Evolutionary conservation across 805 yeast genomes (phyloP), one percentile per base, ranked within the genome.

Genomic region (Metschnikowia noctiluminum): DNA sequence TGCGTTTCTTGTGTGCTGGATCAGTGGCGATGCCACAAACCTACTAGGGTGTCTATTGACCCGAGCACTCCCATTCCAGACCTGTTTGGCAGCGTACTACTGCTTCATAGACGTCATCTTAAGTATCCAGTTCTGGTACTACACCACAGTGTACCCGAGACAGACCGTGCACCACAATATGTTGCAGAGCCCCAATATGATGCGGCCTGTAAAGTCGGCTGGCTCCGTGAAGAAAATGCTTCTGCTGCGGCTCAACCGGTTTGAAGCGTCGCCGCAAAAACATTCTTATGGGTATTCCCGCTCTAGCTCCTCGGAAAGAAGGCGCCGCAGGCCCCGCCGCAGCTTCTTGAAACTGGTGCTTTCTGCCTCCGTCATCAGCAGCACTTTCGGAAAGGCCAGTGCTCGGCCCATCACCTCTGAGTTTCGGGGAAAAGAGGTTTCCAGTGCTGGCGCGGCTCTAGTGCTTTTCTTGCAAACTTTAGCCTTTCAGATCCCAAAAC

Each of bases 51-150:
- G 96, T 52, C 50, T 87, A 0, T 62, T 89, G 41, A 89, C 96
- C 0, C 63, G 79, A 7, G 97, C 91, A 52, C 70, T 89, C 41
- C 81, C 85, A n/a, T 91, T 90, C 66, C 97, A 90, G 62, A 77
- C 82, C 10, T 69, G 82, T 21, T 69, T 90, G 14, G 88, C 95
- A 0, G 50, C 78, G 2, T 91, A 91, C 66, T 90, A 87, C 62
- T 71, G 92, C 48, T 55, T 57, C 37, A 55, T 57, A 10, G 59
- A 57, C 37, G n/a, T 53, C 31, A 51, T 57, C 27, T 43, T 57
- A 15, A 35, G 46, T 26, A 40, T 57, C 38, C 60, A 57, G 50
- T 57, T 45, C 39, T 57, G 59, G 59, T 57, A 57, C 49, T 57
- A 57, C 42, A 55, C 57, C 37, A 37, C 40, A 5, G 56, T 57